A percentile compares a stretch with the other conserved stretches of the same genome.
phyloP scores from a whole-genome alignment of 2,329 filamentous ascomycete genomes.

The Aspergillus felis region DNA sequence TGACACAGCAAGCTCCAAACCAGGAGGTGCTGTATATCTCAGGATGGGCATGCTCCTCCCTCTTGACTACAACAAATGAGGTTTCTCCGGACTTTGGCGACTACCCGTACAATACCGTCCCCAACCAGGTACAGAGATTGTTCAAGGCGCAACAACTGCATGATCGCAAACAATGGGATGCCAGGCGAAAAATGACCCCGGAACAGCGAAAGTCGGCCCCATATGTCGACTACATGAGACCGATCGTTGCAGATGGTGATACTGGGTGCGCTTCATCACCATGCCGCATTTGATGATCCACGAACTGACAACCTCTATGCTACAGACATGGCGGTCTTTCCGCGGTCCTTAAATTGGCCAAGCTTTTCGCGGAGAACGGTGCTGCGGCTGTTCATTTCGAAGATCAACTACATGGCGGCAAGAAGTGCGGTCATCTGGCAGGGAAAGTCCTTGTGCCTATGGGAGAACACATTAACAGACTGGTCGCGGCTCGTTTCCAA shows the following conservation, averaged over 20 bases:
- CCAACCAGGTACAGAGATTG: conserved; percentile 92
- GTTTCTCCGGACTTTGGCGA: conserved; percentile 97
- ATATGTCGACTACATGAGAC: conserved; percentile 87
- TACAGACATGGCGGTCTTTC: conserved; percentile 79
- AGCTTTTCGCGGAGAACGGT: conserved; percentile 95
- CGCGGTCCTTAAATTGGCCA: conserved; percentile 91
- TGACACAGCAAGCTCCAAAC: conserved; percentile 96
- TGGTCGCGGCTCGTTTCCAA: conserved; percentile 88
- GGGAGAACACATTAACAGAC: conserved; percentile 92
- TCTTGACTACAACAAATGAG: conserved; percentile 91
- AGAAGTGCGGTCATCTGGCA: conserved; percentile 95
- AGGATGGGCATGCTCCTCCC: conserved; percentile 94
- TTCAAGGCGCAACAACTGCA: conserved; percentile 97
- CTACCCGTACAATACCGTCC: conserved; percentile 98
- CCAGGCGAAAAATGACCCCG: conserved; percentile 69
- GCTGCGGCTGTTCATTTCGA: conserved; percentile 97
- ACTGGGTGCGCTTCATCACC: conserved; percentile 56
- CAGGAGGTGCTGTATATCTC: conserved; percentile 96
- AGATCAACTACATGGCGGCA: conserved; percentile 94
- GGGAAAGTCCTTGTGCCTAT: conserved; percentile 94
- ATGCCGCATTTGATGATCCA: background rate
- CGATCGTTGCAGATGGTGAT: conserved; percentile 94
- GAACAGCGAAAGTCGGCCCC: conserved; percentile 71
- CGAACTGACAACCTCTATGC: background rate
- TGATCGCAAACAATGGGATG: conserved; percentile 92